These are phyloP conservation scores for Serendipita indica DNA, from an alignment of 768 basidiomycete genomes.

Conservation along the genomic window DNA sequence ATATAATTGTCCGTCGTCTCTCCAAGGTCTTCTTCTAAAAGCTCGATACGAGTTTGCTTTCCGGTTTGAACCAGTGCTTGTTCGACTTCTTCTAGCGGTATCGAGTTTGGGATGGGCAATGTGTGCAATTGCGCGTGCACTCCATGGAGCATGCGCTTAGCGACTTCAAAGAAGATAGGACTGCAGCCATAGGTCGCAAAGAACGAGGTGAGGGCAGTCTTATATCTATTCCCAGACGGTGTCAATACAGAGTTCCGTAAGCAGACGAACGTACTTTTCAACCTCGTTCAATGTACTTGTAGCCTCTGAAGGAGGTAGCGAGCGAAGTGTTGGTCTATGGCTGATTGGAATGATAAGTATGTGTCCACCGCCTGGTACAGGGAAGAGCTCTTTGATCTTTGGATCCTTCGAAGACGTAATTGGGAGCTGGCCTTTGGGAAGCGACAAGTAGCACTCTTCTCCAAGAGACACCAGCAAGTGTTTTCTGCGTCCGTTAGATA, in stretches of 20 bases:
- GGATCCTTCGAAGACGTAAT: constrained; percentile 47
- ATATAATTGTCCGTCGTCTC: constrained; percentile 61
- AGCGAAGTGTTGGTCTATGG: constrained; percentile 77
- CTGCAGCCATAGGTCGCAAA: constrained; percentile 55
- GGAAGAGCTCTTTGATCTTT: constrained; percentile 21
- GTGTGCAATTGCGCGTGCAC: constrained; percentile 92
- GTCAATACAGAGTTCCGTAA: not conserved
- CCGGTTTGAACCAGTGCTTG: constrained; percentile 61
- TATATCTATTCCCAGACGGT: constrained; percentile 39
- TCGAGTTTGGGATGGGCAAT: constrained; percentile 22
- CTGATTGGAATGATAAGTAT: constrained; percentile 87
- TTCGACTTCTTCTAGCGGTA: constrained; percentile 60
- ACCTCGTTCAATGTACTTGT: constrained; percentile 68
- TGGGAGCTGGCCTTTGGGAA: constrained; percentile 92
- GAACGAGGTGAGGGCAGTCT: constrained; percentile 52
- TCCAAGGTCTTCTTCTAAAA: constrained; percentile 53
- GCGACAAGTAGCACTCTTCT: constrained; percentile 79
- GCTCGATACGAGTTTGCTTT: constrained; percentile 47
- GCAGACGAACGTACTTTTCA: constrained; percentile 34
- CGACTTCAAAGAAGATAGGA: constrained; percentile 78
- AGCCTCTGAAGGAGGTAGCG: constrained; percentile 66
- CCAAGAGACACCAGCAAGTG: constrained; percentile 93
- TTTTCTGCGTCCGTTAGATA: constrained; percentile 39
- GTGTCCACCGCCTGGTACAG: constrained; percentile 90
- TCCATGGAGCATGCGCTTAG: constrained; percentile 65